Evolutionary conservation across 768 basidiomycete genomes (phyloP).

Genomic region (Tylopilus sp.): DNA sequence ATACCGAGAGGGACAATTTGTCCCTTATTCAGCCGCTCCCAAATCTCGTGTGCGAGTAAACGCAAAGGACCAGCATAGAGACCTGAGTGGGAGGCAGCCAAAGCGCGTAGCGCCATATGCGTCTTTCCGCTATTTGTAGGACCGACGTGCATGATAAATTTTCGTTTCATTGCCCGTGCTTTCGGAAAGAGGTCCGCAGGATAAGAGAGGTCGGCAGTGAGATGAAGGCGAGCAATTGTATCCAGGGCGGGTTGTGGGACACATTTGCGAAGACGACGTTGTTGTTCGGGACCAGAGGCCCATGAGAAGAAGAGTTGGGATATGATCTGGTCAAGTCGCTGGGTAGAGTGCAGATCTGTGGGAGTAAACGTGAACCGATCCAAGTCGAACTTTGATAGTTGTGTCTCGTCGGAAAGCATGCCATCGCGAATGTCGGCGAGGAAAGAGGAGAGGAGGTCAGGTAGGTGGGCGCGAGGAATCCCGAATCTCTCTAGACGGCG

Average conservation of each 20-base stretch:
- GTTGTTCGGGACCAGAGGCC: slow-evolving; percentile 39
- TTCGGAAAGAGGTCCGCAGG: slow-evolving; percentile 46
- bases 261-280: slow-evolving; percentile 20
- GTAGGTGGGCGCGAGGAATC: slow-evolving; percentile 38
- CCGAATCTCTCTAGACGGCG: slow-evolving; percentile 49
- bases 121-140: slow-evolving; percentile 99
- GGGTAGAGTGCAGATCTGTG: slow-evolving; percentile 21
- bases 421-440: slow-evolving; percentile 37
- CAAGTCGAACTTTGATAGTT: slow-evolving; percentile 35
- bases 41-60: slow-evolving; percentile 93
- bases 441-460: slow-evolving; percentile 43
- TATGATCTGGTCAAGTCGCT: slow-evolving; percentile 45
- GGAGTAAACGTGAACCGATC: slow-evolving; percentile 40
- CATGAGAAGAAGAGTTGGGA: slow-evolving; percentile 56
- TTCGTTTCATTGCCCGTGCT: slow-evolving; percentile 64
- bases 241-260: slow-evolving; percentile 35
- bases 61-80: slow-evolving; percentile 90
- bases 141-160: slow-evolving; percentile 92
- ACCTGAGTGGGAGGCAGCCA: slow-evolving; percentile 70
- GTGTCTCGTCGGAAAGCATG: slow-evolving; percentile 14
- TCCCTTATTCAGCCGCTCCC: slow-evolving; percentile 85
- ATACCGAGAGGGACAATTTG: slow-evolving; percentile 75
- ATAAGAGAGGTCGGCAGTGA: slow-evolving; percentile 40
- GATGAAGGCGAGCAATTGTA: slow-evolving; percentile 37
- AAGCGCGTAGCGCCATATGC: slow-evolving; percentile 83